These are phyloP conservation scores for Filosporella fistucella DNA, from an alignment of 495 filamentous ascomycete genomes.

Conservation along the genomic window DNA sequence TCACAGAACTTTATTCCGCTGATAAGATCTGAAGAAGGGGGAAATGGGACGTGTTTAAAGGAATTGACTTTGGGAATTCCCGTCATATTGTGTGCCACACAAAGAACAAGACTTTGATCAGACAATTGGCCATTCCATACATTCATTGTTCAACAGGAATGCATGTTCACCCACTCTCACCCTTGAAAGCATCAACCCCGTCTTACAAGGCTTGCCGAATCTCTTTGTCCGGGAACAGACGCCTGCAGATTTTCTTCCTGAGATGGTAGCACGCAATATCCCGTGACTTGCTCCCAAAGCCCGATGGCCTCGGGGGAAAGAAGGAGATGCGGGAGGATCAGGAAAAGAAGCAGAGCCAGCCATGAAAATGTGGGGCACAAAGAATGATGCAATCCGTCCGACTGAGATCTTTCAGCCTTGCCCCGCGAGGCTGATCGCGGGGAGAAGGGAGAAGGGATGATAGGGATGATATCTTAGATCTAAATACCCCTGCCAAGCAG, in stretches of 20 bases:
- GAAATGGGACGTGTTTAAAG: too few relatives aligned
- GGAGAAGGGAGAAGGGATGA: too few relatives aligned
- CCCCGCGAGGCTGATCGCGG: too few relatives aligned
- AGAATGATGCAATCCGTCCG: too few relatives aligned
- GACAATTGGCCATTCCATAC: not conserved
- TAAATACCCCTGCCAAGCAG: too few relatives aligned
- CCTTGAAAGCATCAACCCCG: too few relatives aligned
- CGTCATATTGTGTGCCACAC: not conserved
- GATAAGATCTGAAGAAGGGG: too few relatives aligned
- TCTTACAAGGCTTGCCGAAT: too few relatives aligned
- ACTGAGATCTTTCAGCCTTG: too few relatives aligned
- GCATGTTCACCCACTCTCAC: not conserved
- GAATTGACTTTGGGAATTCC: too few relatives aligned
- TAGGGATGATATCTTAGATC: too few relatives aligned
- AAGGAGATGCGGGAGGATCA: not conserved
- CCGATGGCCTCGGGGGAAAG: not conserved
- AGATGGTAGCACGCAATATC: slow-evolving; percentile 12
- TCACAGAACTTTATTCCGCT: too few relatives aligned
- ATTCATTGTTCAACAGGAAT: not conserved
- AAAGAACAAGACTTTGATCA: not conserved
- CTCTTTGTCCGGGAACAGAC: not conserved
- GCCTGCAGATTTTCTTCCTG: not conserved
- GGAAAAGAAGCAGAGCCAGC: not conserved
- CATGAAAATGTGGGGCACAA: not conserved
- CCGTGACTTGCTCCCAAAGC: slow-evolving; percentile 3